phyloP scores from a whole-genome alignment of 179 eudicot species.

The Spergularia azorica region DNA sequence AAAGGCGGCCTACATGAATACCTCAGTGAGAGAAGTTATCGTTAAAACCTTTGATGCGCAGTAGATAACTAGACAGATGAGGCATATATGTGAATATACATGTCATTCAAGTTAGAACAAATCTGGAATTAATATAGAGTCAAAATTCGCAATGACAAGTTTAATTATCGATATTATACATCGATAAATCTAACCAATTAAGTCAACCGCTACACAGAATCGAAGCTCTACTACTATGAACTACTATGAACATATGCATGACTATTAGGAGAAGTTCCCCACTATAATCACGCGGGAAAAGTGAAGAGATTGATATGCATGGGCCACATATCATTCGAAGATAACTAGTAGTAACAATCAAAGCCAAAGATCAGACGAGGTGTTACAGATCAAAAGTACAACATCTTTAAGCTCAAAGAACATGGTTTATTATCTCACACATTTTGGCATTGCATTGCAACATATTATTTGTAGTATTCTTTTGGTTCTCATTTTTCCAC shows the following conservation, averaged over 20 bases:
- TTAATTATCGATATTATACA: no score
- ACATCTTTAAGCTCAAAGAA: constrained; percentile 2
- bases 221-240: no score
- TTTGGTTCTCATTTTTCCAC: constrained; percentile 28
- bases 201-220: no score
- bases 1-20: no score
- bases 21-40: no score
- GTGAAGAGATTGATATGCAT: constrained; percentile 7
- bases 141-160: no score
- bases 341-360: constrained; percentile 10
- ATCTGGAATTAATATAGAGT: no score
- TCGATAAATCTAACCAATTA: no score
- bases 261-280: constrained; percentile 1
- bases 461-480: constrained; percentile 11
- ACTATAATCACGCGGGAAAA: constrained; percentile 32
- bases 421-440: constrained; percentile 7
- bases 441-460: constrained; percentile 5
- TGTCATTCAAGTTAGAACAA: no score
- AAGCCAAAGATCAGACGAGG: background rate
- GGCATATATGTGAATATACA: no score
- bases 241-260: background rate
- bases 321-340: constrained; percentile 19
- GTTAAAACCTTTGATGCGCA: no score
- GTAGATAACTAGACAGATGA: no score
- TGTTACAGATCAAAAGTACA: constrained; percentile 9